Conservation (phyloP, 2,329 filamentous ascomycete species). For the Penicillium sp. region DNA sequence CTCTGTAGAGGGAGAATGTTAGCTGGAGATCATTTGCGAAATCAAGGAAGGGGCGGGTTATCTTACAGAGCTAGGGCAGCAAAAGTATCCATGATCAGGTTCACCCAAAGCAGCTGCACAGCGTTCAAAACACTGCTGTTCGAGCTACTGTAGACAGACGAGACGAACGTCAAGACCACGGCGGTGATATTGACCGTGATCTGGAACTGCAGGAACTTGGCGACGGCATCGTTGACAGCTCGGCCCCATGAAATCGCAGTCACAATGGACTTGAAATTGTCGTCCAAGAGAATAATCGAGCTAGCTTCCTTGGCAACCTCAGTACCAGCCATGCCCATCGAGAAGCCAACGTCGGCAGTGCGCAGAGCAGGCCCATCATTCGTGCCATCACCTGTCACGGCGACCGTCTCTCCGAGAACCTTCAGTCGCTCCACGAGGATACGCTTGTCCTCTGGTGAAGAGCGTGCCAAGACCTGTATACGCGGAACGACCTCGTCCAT, state of each 20-base stretch:
- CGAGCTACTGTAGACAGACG: slow-evolving; percentile 70
- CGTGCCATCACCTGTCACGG: slow-evolving; percentile 66
- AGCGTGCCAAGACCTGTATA: slow-evolving; percentile 66
- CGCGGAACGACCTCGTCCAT: slow-evolving; percentile 61
- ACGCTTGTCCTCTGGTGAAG: slow-evolving; percentile 68
- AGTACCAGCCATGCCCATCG: slow-evolving; percentile 68
- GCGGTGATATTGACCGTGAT: slow-evolving; percentile 90
- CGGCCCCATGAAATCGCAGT: slow-evolving; percentile 70
- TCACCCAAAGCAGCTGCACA: slow-evolving; percentile 93
- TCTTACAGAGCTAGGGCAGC: slow-evolving; percentile 73
- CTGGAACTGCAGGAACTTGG: slow-evolving; percentile 66
- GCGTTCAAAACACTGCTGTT: slow-evolving; percentile 79
- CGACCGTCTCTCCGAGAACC: slow-evolving; percentile 63
- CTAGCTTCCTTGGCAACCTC: slow-evolving; percentile 70
- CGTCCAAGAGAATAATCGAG: slow-evolving; percentile 68
- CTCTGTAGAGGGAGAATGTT: slow-evolving; percentile 37
- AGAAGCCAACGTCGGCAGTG: slow-evolving; percentile 68
- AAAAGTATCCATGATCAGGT: slow-evolving; percentile 96
- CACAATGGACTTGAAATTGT: slow-evolving; percentile 67
- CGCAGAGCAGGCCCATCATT: slow-evolving; percentile 68
- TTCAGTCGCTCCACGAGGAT: slow-evolving; percentile 65
- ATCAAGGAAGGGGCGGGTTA: not conserved
- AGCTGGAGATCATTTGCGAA: slow-evolving; percentile 1
- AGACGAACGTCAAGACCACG: slow-evolving; percentile 83
- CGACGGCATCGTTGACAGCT: slow-evolving; percentile 67